Evolutionary conservation across 2,329 filamentous ascomycete genomes (phyloP).

Genomic region (Microascus cirrosus): DNA sequence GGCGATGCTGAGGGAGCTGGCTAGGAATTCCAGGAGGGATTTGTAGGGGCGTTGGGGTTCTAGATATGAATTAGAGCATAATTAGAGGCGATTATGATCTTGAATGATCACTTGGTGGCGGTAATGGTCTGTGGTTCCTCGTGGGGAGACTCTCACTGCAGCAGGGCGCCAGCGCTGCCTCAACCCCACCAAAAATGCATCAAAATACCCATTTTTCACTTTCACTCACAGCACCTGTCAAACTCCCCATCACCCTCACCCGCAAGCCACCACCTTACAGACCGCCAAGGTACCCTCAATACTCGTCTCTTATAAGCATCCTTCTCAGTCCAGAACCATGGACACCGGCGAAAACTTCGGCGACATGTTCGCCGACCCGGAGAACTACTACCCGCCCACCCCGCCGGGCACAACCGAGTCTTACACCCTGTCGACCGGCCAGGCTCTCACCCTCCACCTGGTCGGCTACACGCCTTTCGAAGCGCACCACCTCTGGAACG

Average conservation of each 20-base stretch:
- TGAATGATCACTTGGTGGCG: background rate
- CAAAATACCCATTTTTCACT: background rate
- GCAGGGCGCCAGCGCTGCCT: background rate
- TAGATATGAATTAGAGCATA: background rate
- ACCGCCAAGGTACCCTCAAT: background rate
- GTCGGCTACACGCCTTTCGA: conserved; percentile 84
- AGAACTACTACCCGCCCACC: conserved; percentile 68
- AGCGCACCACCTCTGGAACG: conserved; percentile 89
- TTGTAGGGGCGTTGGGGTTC: background rate
- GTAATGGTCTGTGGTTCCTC: background rate
- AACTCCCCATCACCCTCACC: background rate
- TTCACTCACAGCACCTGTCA: background rate
- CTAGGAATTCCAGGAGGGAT: conserved; percentile 54
- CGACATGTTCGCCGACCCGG: conserved; percentile 68
- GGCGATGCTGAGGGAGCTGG: conserved; percentile 67
- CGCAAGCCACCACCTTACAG: background rate
- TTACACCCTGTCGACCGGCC: conserved; percentile 57
- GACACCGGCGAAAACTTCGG: conserved; percentile 20
- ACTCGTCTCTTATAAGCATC: background rate
- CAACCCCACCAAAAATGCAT: background rate
- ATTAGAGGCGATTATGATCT: background rate
- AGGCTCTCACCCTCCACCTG: conserved; percentile 59
- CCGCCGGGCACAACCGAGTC: conserved; percentile 63
- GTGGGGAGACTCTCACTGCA: background rate
- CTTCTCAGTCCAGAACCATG: background rate